These are phyloP conservation scores for Beauveria sp. DNA, from an alignment of 2,329 filamentous ascomycete species.

Conservation along the genomic window DNA sequence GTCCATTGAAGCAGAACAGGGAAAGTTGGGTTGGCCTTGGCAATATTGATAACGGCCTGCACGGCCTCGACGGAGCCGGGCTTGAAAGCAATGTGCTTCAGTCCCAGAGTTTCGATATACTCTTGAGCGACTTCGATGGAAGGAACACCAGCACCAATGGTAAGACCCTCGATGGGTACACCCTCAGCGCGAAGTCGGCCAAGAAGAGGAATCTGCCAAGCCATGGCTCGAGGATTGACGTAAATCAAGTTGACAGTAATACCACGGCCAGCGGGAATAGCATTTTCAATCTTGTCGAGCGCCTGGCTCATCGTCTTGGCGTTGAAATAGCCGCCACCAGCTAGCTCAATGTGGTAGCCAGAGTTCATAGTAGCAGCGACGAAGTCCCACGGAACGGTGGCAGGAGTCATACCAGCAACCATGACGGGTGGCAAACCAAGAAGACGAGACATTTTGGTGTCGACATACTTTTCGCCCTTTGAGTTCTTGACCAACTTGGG, in stretches of 20 bases:
- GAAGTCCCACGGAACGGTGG: conserved; percentile 85
- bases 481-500: conserved; percentile 89
- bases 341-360: conserved; percentile 89
- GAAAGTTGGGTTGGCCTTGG: conserved; percentile 87
- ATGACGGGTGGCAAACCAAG: conserved; percentile 80
- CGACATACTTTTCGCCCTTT: conserved; percentile 80
- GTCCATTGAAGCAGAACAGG: conserved; percentile 95
- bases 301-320: conserved; percentile 76
- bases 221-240: conserved; percentile 82
- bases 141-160: conserved; percentile 87
- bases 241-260: conserved; percentile 90
- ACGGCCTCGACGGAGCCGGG: conserved; percentile 84
- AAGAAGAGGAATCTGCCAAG: conserved; percentile 84
- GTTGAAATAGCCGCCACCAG: conserved; percentile 83
- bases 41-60: conserved; percentile 84
- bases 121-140: conserved; percentile 89
- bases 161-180: conserved; percentile 84
- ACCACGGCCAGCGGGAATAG: conserved; percentile 76
- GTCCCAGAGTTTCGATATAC: conserved; percentile 85
- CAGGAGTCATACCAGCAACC: conserved; percentile 90
- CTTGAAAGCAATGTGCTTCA: conserved; percentile 94
- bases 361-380: conserved; percentile 89
- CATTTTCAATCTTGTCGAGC: conserved; percentile 74
- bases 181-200: conserved; percentile 74
- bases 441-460: conserved; percentile 91